phyloP scores from a whole-genome alignment of 2,329 filamentous ascomycete species.

The Diaporthe batatas region DNA sequence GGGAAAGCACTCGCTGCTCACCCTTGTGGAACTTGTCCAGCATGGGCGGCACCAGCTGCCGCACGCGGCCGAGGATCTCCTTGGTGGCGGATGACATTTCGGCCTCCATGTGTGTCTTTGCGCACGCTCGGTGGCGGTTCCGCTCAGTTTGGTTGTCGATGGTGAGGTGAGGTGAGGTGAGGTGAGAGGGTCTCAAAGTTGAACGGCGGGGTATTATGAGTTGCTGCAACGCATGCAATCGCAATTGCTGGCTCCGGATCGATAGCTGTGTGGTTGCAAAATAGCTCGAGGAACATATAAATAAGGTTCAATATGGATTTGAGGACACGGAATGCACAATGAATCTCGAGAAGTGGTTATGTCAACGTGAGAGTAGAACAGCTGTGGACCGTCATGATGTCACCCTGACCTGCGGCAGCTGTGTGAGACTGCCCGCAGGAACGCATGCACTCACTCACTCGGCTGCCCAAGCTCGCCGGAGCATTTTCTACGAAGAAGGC shows the following conservation, averaged over 20 bases:
- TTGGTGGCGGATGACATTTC: slow-evolving; percentile 79
- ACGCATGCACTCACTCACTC: not conserved
- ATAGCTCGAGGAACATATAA: not conserved
- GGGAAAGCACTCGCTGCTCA: slow-evolving; percentile 52
- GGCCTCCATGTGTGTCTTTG: slow-evolving; percentile 43
- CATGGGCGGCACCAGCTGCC: slow-evolving; percentile 94
- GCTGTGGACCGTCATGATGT: slow-evolving; percentile 34
- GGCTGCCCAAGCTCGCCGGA: slow-evolving; percentile 10
- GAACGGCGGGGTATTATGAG: not conserved
- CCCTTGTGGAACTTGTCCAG: slow-evolving; percentile 97
- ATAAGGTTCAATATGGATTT: not conserved
- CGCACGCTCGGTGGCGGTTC: too few relatives aligned
- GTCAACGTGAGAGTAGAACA: slow-evolving; percentile 10
- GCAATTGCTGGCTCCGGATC: not conserved
- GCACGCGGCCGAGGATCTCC: slow-evolving; percentile 82
- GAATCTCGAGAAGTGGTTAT: slow-evolving; percentile 18
- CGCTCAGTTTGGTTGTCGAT: not conserved
- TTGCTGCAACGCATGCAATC: not conserved
- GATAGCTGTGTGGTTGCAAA: not conserved
- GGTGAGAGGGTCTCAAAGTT: not conserved
- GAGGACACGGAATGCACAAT: not conserved
- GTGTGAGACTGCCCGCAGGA: slow-evolving; percentile 2
- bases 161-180: too few relatives aligned
- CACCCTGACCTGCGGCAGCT: slow-evolving; percentile 10
- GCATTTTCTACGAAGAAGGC: not conserved